Conservation (phyloP, 345 rosid species). For the Lagerstroemia speciosa region DNA sequence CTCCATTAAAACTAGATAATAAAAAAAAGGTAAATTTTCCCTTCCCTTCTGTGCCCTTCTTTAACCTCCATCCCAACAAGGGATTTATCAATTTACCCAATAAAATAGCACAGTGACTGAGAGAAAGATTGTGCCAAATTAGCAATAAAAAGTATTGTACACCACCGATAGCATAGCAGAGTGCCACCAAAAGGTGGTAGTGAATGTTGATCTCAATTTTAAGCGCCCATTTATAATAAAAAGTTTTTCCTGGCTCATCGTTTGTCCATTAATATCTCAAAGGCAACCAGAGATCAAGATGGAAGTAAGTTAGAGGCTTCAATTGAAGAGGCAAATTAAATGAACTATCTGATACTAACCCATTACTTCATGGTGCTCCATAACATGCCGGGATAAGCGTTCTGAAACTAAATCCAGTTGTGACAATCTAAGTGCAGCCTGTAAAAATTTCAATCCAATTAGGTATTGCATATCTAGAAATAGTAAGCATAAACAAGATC, state of each 20-base stretch:
- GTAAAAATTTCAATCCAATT: not conserved
- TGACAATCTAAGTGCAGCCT: conserved; percentile 83
- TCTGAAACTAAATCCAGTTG: conserved; percentile 89
- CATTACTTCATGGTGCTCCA: conserved; percentile 99
- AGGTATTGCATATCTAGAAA: not conserved
- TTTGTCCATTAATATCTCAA: not conserved
- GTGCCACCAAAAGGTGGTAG: not conserved
- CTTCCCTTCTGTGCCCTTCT: too few species aligned
- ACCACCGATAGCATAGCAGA: not conserved
- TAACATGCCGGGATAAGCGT: conserved; percentile 64
- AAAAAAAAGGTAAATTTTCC: too few species aligned
- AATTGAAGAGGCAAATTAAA: not conserved
- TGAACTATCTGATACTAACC: conserved; percentile 38
- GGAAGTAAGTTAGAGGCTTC: not conserved
- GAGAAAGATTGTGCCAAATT: not conserved
- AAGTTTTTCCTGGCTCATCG: not conserved
- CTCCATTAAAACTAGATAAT: too few species aligned
- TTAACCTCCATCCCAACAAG: too few species aligned
- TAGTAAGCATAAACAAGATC: not conserved
- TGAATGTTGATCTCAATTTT: not conserved
- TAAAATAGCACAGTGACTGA: too few species aligned
- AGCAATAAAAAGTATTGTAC: not conserved
- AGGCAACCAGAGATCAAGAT: not conserved
- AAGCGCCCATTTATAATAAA: not conserved
- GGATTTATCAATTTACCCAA: too few species aligned